Evolutionary conservation across 1,139 yeast genomes (phyloP).

Genomic region (Ogataea hybrid): DNA sequence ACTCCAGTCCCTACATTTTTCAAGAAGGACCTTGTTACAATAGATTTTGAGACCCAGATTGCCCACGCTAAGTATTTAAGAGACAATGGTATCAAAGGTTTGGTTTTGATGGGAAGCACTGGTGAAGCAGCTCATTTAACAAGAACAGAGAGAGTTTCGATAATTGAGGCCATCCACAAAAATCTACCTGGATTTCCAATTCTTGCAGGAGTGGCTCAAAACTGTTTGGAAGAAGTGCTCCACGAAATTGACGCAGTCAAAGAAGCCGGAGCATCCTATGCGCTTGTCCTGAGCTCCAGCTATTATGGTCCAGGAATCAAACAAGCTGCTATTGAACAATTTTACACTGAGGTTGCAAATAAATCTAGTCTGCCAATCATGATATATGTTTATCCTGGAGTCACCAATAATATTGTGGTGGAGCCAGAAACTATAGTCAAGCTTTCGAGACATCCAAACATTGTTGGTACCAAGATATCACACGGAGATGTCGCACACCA

Average conservation of each 20-base stretch:
- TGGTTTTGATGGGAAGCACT: slow-evolving; percentile 38
- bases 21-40: slow-evolving; percentile 19
- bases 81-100: slow-evolving; percentile 35
- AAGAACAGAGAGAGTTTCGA: slow-evolving; percentile 38
- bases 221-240: slow-evolving; percentile 40
- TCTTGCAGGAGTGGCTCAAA: slow-evolving; percentile 45
- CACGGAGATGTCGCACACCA: slow-evolving; percentile 42
- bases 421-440: slow-evolving; percentile 33
- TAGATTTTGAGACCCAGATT: slow-evolving; percentile 18
- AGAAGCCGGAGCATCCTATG: slow-evolving; percentile 44
- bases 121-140: slow-evolving; percentile 50
- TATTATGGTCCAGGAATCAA: slow-evolving; percentile 43
- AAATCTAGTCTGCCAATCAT: slow-evolving; percentile 43
- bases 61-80: slow-evolving; percentile 36
- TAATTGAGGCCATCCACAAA: slow-evolving; percentile 35
- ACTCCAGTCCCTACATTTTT: slow-evolving; percentile 42
- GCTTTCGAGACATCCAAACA: slow-evolving; percentile 39
- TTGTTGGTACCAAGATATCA: slow-evolving; percentile 50
- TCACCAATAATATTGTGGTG: slow-evolving; percentile 37
- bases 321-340: slow-evolving; percentile 43
- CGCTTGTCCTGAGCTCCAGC: slow-evolving; percentile 44
- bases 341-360: slow-evolving; percentile 45
- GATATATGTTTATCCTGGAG: slow-evolving; percentile 51
- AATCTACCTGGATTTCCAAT: slow-evolving; percentile 37
- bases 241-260: slow-evolving; percentile 38